Evolutionary conservation across 1,284 basidiomycete genomes (phyloP).

Genomic region (Leccinum solheimii): DNA sequence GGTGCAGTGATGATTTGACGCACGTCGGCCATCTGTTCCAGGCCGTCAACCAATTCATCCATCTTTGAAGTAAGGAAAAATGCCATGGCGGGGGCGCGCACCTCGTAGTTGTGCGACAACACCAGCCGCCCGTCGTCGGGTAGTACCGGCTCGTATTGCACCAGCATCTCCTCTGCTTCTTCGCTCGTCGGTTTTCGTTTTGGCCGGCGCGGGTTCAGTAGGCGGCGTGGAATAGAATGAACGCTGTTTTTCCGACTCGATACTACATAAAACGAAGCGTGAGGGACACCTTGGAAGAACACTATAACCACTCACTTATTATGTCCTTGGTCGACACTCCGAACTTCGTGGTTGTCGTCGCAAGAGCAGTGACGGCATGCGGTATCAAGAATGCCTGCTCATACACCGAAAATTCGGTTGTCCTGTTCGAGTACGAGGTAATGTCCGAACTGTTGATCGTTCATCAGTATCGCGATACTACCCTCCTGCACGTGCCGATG

Average conservation of each 20-base stretch:
- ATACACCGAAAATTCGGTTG: conserved; percentile 53
- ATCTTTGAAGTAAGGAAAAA: neutral
- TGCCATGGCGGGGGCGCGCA: conserved; percentile 33
- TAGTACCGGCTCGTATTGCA: conserved; percentile 82
- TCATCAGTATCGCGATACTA: neutral
- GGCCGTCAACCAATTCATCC: neutral
- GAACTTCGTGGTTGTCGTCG: conserved; percentile 80
- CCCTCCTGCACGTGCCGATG: neutral
- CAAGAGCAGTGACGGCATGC: conserved; percentile 65
- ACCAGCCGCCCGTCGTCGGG: conserved; percentile 73
- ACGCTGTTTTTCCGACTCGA: conserved; percentile 78
- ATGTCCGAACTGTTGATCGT: conserved; percentile 60
- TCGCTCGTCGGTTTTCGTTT: conserved; percentile 72
- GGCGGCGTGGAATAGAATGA: conserved; percentile 68
- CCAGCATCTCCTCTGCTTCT: conserved; percentile 84
- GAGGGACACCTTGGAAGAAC: neutral
- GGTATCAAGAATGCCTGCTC: conserved; percentile 77
- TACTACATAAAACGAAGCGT: conserved; percentile 45
- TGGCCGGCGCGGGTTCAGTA: conserved; percentile 86
- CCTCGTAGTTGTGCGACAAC: conserved; percentile 79
- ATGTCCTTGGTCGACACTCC: conserved; percentile 89
- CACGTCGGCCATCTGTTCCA: conserved; percentile 62
- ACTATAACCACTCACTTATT: conserved; percentile 57
- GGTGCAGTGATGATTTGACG: conserved; percentile 72
- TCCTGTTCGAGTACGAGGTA: conserved; percentile 63